Percentiles rank a stretch among this genome's conserved stretches.
These are phyloP conservation scores for Aegilops tauschii DNA, from an alignment of 176 grass and related monocot genomes.

Conservation along the genomic window DNA sequence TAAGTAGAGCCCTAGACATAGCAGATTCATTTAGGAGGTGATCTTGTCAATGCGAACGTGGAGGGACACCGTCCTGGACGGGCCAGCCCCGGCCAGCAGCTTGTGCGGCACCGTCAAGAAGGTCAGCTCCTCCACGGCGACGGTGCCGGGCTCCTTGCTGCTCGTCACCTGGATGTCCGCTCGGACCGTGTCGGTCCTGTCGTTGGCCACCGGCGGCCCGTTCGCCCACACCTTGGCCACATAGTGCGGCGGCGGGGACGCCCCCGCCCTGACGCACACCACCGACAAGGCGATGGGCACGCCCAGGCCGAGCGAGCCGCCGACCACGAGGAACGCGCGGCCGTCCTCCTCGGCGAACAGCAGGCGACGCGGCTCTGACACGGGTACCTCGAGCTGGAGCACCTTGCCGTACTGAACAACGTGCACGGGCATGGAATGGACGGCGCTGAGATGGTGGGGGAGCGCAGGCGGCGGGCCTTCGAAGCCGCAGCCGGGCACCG, in stretches of 20 bases:
- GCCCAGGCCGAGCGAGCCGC: neutral
- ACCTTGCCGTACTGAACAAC: neutral
- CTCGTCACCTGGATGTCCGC: neutral
- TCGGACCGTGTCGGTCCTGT: neutral
- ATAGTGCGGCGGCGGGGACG: neutral
- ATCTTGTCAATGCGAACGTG: neutral
- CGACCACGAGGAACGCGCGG: neutral
- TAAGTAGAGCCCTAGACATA: no score
- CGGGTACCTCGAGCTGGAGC: neutral
- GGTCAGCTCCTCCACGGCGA: neutral
- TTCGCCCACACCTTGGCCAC: neutral
- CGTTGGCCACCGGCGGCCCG: neutral
- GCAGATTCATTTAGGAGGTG: neutral
- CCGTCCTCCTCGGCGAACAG: neutral
- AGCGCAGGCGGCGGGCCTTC: neutral
- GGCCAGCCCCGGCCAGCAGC: neutral
- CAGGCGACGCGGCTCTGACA: neutral
- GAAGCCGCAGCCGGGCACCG: neutral
- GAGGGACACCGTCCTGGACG: neutral
- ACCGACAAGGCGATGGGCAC: neutral
- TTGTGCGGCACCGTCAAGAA: neutral
- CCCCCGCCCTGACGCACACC: neutral
- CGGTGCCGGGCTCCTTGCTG: neutral
- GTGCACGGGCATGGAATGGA: neutral
- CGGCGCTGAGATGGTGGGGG: neutral